phyloP scores from a whole-genome alignment of 2,329 filamentous ascomycete genomes.

The Fusarium chuoi region DNA sequence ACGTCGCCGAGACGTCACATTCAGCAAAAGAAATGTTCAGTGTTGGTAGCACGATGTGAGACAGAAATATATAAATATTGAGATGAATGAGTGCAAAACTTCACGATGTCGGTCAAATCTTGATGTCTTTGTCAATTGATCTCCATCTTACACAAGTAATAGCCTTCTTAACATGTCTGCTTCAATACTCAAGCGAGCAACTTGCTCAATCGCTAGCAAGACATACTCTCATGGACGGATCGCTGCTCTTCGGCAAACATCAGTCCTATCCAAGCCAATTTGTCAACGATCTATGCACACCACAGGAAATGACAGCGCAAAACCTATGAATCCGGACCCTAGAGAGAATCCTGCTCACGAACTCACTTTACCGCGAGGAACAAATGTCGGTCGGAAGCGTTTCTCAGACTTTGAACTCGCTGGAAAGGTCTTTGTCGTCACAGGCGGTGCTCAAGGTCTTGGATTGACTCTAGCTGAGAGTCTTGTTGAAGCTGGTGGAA shows the following conservation, averaged over 20 bases:
- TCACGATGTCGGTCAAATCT: background rate
- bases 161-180: background rate
- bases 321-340: constrained; percentile 40
- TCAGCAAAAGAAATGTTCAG: background rate
- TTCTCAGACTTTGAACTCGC: constrained; percentile 81
- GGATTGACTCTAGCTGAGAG: constrained; percentile 83
- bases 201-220: background rate
- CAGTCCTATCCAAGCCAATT: background rate
- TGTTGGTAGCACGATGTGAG: background rate
- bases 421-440: constrained; percentile 79
- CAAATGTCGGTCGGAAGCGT: constrained; percentile 46
- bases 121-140: background rate
- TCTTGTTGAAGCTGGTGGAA: constrained; percentile 81
- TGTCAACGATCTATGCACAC: constrained; percentile 1
- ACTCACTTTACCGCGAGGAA: constrained; percentile 15
- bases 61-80: background rate
- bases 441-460: constrained; percentile 79
- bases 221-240: background rate
- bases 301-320: constrained; percentile 1
- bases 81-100: background rate
- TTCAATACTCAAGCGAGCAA: constrained; percentile 4
- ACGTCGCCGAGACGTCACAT: constrained; percentile 19
- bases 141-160: background rate
- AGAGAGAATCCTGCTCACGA: constrained; percentile 31
- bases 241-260: background rate